A percentile compares a stretch with the other conserved stretches of the same genome.
Conservation (phyloP, 768 basidiomycete genomes). For the Lentinula sp. region DNA sequence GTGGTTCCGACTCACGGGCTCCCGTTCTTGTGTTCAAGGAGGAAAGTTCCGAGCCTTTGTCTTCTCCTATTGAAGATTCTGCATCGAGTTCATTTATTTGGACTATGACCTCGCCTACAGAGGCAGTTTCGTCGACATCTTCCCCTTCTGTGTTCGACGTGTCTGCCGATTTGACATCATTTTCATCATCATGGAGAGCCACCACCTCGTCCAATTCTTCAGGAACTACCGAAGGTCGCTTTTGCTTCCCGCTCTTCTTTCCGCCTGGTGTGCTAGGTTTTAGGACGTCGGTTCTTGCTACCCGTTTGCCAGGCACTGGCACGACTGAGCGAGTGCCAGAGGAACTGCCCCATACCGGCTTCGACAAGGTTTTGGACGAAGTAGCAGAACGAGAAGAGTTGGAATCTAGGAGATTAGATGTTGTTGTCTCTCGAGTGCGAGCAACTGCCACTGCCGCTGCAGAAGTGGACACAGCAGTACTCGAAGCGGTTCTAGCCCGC, state of each 20-base stretch:
- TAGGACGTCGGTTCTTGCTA: background rate
- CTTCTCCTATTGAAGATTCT: background rate
- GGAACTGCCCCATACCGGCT: background rate
- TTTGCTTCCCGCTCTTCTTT: background rate
- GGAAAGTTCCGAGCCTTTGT: background rate
- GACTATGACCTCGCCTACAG: background rate
- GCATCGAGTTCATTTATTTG: background rate
- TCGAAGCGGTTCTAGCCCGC: background rate
- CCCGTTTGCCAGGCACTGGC: background rate
- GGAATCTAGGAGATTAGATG: background rate
- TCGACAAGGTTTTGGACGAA: background rate
- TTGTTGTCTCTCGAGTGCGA: background rate
- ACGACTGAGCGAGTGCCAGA: background rate
- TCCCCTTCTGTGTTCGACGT: background rate
- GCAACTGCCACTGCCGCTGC: background rate
- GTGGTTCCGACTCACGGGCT: background rate
- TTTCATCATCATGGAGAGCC: too few relatives aligned
- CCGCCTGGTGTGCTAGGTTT: background rate
- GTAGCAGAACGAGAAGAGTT: background rate
- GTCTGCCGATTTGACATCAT: too few relatives aligned
- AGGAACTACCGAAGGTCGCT: slow-evolving; percentile 2
- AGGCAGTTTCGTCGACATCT: background rate
- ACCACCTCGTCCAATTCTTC: background rate
- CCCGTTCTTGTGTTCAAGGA: background rate
- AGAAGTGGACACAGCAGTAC: background rate